Base-by-base conservation (phyloP, 2,329 filamentous ascomycete species). In the Nakataea oryzae region DNA sequence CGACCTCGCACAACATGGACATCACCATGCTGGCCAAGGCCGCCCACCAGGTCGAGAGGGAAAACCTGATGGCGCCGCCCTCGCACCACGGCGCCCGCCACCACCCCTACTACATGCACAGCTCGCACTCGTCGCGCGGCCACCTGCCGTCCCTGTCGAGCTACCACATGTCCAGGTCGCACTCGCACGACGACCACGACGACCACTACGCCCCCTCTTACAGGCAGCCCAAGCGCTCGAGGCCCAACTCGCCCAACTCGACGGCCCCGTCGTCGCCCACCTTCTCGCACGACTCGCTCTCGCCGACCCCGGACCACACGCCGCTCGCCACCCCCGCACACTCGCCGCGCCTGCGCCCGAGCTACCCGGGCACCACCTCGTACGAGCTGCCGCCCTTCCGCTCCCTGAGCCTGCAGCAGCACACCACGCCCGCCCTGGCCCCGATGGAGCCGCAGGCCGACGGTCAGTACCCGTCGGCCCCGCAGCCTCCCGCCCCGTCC, bases 221-320 rank as follows among this genome's bases (percentile, higher is more conserved):
- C 72, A 83, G 90, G 64, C 85, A 88, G 69, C 84, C 89, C 29
- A 97, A 97, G 81, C 87, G 92, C 66, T 97, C 93, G 64, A 82
- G 93, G 68, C 93, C 95, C 56, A 95, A 93, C 74, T 97, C 93
- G 47, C 95, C 93, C 61, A 91, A 96, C 76, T 97, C 93, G 11
- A 97, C 93, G 2, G 93, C 93, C 58, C 95, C 95, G 26, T 96
- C 93, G 29, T 97, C 93, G 34, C 93, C 93, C 29, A 97, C 93
- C 3, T 96, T 97, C 74, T 97, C 93, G 2, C 92, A 97, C 76
- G 92, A 96, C 75, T 97, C 93, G 13, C 83, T 93, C 58, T 97
- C 93, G 12, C 95, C 93, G 5, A 99, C 93, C 1, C 95, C 93
- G 13, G 93, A 97, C 71, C 93, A 97, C 79, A 97, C 95, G n/a